Evolutionary conservation across 495 filamentous ascomycete species (phyloP).

Genomic region (Daldinia childiae): DNA sequence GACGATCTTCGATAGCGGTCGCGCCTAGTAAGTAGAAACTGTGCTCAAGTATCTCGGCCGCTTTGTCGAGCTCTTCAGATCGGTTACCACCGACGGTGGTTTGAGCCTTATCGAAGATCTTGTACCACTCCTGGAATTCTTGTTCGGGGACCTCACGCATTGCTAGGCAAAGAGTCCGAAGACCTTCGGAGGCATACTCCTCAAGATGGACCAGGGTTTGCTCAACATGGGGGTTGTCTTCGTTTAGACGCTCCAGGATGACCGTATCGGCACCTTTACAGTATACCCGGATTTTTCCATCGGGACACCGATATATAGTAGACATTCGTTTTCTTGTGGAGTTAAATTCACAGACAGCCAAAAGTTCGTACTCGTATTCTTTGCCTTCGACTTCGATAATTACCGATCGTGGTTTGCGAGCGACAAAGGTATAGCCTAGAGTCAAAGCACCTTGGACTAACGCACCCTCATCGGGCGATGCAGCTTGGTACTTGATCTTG

Average conservation of each 20-base stretch:
- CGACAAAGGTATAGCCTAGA: conserved; percentile 89
- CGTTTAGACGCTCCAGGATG: conserved; percentile 83
- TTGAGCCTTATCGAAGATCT: conserved; percentile 86
- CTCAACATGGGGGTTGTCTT: conserved; percentile 85
- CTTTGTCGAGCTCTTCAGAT: conserved; percentile 96
- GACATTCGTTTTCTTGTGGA: conserved; percentile 98
- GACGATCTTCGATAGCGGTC: conserved; percentile 95
- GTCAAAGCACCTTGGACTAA: conserved; percentile 89
- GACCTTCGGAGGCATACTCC: conserved; percentile 96
- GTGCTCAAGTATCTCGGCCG: conserved; percentile 92
- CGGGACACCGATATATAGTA: conserved; percentile 93
- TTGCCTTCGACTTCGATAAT: conserved; percentile 77
- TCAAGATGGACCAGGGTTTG: conserved; percentile 90
- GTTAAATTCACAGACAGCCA: conserved; percentile 99
- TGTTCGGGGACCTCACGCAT: conserved; percentile 93
- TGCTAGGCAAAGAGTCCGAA: conserved; percentile 93
- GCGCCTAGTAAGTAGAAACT: conserved; percentile 92
- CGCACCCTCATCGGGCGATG: conserved; percentile 96
- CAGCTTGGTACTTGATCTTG: conserved; percentile 95
- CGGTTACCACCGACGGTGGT: conserved; percentile 94
- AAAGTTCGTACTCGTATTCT: conserved; percentile 84
- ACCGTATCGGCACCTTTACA: conserved; percentile 99
- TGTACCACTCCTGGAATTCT: conserved; percentile 88
- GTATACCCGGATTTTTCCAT: conserved; percentile 92
- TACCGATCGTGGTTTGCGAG: conserved; percentile 87